phyloP scores from a whole-genome alignment of 2,329 filamentous ascomycete genomes.

The Dichotomopilus funicola region DNA sequence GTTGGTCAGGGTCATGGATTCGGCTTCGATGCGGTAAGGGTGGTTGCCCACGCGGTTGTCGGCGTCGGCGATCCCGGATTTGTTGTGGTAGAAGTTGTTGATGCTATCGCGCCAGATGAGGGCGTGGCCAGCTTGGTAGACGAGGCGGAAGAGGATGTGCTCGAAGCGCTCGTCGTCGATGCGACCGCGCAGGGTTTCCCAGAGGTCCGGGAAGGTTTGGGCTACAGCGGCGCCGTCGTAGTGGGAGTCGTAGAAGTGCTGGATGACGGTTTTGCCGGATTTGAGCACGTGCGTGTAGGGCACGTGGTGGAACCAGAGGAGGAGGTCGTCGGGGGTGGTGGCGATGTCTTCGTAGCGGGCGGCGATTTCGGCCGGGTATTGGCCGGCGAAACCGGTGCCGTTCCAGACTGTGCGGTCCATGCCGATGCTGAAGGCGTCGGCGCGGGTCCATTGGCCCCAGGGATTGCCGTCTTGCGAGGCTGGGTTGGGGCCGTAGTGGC shows the following conservation, averaged over 20 bases:
- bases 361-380: conserved; percentile 58
- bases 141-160: conserved; percentile 51
- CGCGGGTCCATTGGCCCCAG: conserved; percentile 68
- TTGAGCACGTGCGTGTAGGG: conserved; percentile 57
- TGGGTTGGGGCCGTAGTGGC: conserved; percentile 62
- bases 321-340: conserved; percentile 59
- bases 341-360: conserved; percentile 51
- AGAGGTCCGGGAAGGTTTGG: conserved; percentile 49
- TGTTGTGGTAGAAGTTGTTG: conserved; percentile 55
- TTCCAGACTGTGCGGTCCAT: conserved; percentile 67
- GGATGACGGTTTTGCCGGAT: conserved; percentile 58
- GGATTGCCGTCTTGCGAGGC: conserved; percentile 59
- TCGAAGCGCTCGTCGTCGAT: conserved; percentile 56
- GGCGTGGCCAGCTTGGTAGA: conserved; percentile 62
- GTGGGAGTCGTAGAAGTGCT: conserved; percentile 48
- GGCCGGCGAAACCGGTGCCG: conserved; percentile 58
- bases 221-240: conserved; percentile 52
- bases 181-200: conserved; percentile 47
- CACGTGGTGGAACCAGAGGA: conserved; percentile 72
- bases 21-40: conserved; percentile 62
- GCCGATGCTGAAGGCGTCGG: conserved; percentile 52
- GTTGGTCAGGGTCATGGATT: conserved; percentile 54
- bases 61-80: conserved; percentile 54
- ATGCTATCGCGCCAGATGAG: conserved; percentile 66
- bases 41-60: conserved; percentile 51